Evolutionary conservation across 129 eudicot genomes (phyloP).

Genomic region (Heracleum sosnowskyi): DNA sequence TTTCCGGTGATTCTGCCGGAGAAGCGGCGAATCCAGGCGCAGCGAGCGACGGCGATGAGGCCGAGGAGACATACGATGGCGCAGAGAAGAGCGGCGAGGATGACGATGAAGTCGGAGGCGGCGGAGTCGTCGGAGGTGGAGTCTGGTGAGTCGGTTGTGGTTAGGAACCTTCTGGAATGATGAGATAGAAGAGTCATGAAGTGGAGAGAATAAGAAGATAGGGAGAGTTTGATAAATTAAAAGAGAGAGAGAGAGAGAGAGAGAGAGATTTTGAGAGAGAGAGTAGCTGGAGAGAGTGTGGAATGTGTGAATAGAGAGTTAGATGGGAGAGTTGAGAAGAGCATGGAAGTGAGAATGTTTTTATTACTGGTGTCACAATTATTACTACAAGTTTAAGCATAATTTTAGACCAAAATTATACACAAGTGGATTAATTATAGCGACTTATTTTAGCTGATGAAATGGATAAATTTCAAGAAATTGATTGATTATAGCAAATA

Average conservation of each 20-base stretch:
- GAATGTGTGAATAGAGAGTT: neutral
- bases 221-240: neutral
- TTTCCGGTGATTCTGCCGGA: slow-evolving; percentile 26
- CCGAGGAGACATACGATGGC: slow-evolving; percentile 82
- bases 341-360: too few relatives aligned
- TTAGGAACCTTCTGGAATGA: slow-evolving; percentile 32
- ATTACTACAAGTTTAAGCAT: too few relatives aligned
- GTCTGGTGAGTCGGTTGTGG: slow-evolving; percentile 16
- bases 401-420: too few relatives aligned
- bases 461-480: too few relatives aligned
- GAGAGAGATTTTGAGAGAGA: neutral
- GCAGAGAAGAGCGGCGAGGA: slow-evolving; percentile 79
- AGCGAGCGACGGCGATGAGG: slow-evolving; percentile 73
- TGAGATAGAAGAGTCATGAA: slow-evolving; percentile 22
- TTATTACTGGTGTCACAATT: too few relatives aligned
- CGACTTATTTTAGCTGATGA: too few relatives aligned
- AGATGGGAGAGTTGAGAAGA: too few relatives aligned
- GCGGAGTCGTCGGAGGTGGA: slow-evolving; percentile 15
- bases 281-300: slow-evolving; percentile 5
- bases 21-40: slow-evolving; percentile 71
- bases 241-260: neutral
- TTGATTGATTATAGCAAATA: too few relatives aligned
- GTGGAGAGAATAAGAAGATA: neutral
- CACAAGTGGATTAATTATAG: too few relatives aligned
- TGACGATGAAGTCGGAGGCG: slow-evolving; percentile 58